These are phyloP conservation scores for Hordeum pubiflorum DNA, from an alignment of 202 grass and related monocot genomes.

Conservation along the genomic window DNA sequence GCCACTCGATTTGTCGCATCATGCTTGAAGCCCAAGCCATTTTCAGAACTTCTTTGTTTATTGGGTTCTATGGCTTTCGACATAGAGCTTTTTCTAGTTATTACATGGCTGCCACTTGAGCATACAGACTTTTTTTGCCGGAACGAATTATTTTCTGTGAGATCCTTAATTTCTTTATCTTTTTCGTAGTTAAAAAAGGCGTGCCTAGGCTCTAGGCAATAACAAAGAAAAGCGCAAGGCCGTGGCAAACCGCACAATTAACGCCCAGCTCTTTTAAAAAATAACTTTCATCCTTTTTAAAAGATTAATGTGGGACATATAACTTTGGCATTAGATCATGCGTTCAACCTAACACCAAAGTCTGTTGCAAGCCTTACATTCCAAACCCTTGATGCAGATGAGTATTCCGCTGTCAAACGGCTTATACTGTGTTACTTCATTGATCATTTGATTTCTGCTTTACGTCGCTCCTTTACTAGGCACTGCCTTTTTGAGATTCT, in stretches of 20 bases:
- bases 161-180: background rate
- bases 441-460: constrained; percentile 7
- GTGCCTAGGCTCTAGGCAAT: background rate
- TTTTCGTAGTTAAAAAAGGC: background rate
- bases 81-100: background rate
- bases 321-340: background rate
- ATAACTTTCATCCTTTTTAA: background rate
- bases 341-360: background rate
- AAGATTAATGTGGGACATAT: background rate
- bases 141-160: background rate
- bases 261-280: background rate
- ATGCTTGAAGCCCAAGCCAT: background rate
- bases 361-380: background rate
- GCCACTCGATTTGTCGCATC: background rate
- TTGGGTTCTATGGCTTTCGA: background rate
- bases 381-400: background rate
- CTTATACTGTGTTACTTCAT: background rate
- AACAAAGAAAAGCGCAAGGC: background rate
- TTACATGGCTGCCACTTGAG: background rate
- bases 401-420: background rate
- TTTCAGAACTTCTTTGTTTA: background rate
- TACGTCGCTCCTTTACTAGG: background rate
- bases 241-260: background rate
- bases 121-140: background rate
- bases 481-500: background rate